Percentiles rank a stretch among this genome's conserved stretches.
These are phyloP conservation scores for Boletus calvinii DNA, from an alignment of 1,284 basidiomycete species.

Conservation along the genomic window DNA sequence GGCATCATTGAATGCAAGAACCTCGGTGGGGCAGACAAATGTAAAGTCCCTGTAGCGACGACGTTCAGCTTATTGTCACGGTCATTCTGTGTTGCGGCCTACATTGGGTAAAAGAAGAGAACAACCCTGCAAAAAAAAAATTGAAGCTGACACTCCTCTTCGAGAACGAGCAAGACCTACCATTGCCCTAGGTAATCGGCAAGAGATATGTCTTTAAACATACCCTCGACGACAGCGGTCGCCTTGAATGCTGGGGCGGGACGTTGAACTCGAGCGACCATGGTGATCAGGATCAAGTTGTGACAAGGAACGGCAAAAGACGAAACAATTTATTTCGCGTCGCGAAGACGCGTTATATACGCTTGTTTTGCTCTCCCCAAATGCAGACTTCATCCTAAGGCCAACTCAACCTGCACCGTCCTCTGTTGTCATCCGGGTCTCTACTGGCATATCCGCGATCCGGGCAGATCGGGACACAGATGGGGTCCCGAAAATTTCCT, in stretches of 20 bases:
- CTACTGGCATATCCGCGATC: too few relatives aligned
- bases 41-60: constrained; percentile 62
- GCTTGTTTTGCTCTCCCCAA: constrained; percentile 17
- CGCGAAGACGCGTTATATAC: constrained; percentile 24
- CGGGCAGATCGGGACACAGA: too few relatives aligned
- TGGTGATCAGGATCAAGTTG: constrained; percentile 26
- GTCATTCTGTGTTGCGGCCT: constrained; percentile 27
- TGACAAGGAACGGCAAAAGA: neutral
- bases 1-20: constrained; percentile 88
- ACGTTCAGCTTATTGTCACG: neutral
- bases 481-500: too few relatives aligned
- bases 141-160: neutral
- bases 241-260: constrained; percentile 79
- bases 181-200: constrained; percentile 80
- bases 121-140: constrained; percentile 54
- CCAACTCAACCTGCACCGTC: too few relatives aligned
- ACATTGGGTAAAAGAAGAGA: constrained; percentile 83
- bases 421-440: too few relatives aligned
- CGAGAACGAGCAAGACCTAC: constrained; percentile 38
- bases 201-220: constrained; percentile 75
- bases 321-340: constrained; percentile 20
- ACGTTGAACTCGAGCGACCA: constrained; percentile 74
- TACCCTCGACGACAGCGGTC: constrained; percentile 70
- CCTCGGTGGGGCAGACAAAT: constrained; percentile 91
- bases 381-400: neutral